phyloP scores from a whole-genome alignment of 2,329 filamentous ascomycete genomes.

The Ascochyta fabae region DNA sequence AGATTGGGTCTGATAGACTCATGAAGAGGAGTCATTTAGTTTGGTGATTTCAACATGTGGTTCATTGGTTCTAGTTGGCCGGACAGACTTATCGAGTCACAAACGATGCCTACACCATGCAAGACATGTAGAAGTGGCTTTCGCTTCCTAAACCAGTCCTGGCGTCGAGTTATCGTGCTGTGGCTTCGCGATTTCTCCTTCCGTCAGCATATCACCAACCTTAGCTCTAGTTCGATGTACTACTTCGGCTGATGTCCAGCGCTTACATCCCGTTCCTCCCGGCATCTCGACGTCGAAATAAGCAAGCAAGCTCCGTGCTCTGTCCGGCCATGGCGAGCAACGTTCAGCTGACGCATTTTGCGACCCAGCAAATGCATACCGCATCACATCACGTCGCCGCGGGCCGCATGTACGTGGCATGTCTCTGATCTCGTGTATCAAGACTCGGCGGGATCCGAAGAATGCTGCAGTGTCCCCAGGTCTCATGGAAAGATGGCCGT shows the following conservation, averaged over 20 bases:
- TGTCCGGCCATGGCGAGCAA: neutral
- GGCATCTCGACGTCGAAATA: conserved; percentile 1
- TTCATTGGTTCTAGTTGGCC: neutral
- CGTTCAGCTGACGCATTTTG: conserved; percentile 6
- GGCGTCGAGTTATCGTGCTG: no score
- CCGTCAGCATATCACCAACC: neutral
- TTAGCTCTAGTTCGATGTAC: neutral
- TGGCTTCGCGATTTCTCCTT: neutral
- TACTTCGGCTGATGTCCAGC: conserved; percentile 2
- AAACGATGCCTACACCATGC: neutral
- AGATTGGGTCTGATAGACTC: conserved; percentile 1
- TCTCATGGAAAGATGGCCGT: neutral
- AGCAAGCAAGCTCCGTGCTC: conserved; percentile 3
- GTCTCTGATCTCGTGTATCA: conserved; percentile 14
- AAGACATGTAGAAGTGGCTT: no score
- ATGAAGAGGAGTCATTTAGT: neutral
- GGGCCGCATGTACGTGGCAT: conserved; percentile 11
- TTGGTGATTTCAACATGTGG: neutral
- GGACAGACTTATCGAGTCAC: neutral
- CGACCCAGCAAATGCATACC: conserved; percentile 3
- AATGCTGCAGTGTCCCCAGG: conserved; percentile 4
- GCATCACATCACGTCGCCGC: conserved; percentile 8
- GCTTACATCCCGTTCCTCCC: conserved; percentile 1
- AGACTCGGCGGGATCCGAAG: conserved; percentile 13
- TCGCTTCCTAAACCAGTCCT: no score